These are phyloP conservation scores for Glycine tomentella DNA, from an alignment of 306 rosid species.

Conservation along the genomic window DNA sequence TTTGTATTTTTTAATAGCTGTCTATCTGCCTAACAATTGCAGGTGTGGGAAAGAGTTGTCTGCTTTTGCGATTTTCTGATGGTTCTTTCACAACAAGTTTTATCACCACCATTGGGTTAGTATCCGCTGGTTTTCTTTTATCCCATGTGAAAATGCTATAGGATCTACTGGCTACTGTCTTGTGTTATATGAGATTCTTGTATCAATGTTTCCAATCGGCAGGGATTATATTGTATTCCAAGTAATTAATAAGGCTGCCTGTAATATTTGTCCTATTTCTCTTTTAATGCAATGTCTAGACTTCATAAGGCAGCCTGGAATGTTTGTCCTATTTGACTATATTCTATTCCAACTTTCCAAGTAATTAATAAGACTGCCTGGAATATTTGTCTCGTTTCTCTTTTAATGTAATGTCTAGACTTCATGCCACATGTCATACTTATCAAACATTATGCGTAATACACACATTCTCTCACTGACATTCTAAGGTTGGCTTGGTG, in stretches of 20 bases:
- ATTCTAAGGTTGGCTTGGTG: too few species aligned
- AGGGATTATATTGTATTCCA: slow-evolving; percentile 12
- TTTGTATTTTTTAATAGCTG: slow-evolving; percentile 19
- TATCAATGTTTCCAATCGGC: neutral
- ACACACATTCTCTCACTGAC: slow-evolving; percentile 2
- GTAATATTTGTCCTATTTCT: too few species aligned
- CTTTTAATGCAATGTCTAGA: too few species aligned
- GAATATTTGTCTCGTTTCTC: too few species aligned
- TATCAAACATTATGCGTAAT: slow-evolving; percentile 1
- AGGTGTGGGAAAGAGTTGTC: slow-evolving; percentile 92
- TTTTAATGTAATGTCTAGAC: neutral
- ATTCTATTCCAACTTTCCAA: too few species aligned
- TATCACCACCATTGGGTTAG: slow-evolving; percentile 85
- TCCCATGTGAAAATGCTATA: slow-evolving; percentile 1
- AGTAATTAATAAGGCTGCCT: neutral
- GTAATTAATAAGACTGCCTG: too few species aligned
- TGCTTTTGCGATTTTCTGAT: slow-evolving; percentile 86
- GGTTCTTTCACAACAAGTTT: slow-evolving; percentile 88
- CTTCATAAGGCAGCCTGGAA: too few species aligned
- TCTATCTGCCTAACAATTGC: slow-evolving; percentile 42
- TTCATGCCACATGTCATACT: neutral
- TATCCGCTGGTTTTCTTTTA: slow-evolving; percentile 29
- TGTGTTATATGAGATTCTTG: neutral
- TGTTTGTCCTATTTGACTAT: too few species aligned
- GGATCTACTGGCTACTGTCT: slow-evolving; percentile 13